A percentile compares a stretch with the other conserved stretches of the same genome.
Conservation (phyloP, 2,329 filamentous ascomycete species). For the Pseudogymnoascus sp. region DNA sequence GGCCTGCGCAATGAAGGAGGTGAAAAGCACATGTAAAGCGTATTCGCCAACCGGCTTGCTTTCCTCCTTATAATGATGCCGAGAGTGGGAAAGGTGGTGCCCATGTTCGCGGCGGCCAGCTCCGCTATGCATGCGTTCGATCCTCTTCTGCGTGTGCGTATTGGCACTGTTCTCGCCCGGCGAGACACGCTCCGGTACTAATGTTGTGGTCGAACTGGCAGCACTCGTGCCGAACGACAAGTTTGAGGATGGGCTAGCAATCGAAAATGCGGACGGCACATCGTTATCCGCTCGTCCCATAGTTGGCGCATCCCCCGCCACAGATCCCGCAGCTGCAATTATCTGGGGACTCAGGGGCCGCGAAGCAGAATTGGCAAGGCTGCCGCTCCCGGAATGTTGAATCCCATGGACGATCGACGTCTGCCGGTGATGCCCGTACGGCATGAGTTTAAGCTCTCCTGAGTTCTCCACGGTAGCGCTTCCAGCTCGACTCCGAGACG, state of each 20-base stretch:
- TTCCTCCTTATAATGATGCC: constrained; percentile 59
- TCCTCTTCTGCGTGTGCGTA: constrained; percentile 43
- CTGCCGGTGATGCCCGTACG: constrained; percentile 84
- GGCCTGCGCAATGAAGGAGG: constrained; percentile 92
- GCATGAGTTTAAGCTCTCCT: constrained; percentile 4
- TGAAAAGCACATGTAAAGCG: constrained; percentile 92
- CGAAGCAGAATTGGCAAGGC: constrained; percentile 68
- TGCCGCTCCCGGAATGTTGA: constrained; percentile 86
- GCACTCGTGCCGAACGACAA: constrained; percentile 21
- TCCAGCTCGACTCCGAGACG: not conserved
- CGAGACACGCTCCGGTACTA: constrained; percentile 27
- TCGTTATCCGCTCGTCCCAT: constrained; percentile 22
- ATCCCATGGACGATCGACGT: constrained; percentile 96
- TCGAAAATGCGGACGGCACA: constrained; percentile 19
- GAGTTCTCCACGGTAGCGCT: not conserved
- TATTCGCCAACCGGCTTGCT: constrained; percentile 96
- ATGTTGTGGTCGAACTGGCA: constrained; percentile 25
- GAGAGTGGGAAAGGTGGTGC: constrained; percentile 68
- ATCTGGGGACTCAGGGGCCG: constrained; percentile 85
- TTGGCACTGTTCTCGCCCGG: constrained; percentile 40
- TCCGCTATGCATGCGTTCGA: constrained; percentile 55
- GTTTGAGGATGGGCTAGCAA: constrained; percentile 17
- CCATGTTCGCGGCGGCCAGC: constrained; percentile 67
- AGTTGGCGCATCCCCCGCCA: constrained; percentile 24
- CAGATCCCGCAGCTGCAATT: constrained; percentile 58